These are phyloP conservation scores for Penicillium angulare DNA, from an alignment of 495 filamentous ascomycete species.

Conservation along the genomic window DNA sequence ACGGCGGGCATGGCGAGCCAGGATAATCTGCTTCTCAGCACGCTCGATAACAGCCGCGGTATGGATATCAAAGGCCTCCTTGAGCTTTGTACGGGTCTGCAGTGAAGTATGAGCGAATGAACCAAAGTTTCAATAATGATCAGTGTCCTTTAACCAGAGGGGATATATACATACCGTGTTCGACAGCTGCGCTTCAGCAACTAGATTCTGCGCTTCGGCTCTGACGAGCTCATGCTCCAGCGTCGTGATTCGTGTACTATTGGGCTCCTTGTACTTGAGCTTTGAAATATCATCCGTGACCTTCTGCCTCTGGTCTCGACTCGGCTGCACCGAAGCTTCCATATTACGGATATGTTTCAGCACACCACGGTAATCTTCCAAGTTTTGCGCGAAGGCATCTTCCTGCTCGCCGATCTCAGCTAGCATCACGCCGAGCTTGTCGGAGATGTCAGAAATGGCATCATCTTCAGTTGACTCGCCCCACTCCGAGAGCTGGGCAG, in stretches of 20 bases:
- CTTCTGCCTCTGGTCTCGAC: conserved; percentile 77
- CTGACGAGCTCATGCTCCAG: conserved; percentile 95
- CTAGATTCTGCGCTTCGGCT: conserved; percentile 90
- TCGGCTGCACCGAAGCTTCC: conserved; percentile 89
- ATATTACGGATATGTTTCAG: conserved; percentile 92
- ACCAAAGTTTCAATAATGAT: too few species aligned
- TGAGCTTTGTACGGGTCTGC: conserved; percentile 87
- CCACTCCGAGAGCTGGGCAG: conserved; percentile 93
- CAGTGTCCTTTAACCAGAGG: too few species aligned
- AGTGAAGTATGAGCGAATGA: not conserved
- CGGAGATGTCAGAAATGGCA: conserved; percentile 79
- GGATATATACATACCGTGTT: conserved; percentile 78
- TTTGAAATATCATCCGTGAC: conserved; percentile 86
- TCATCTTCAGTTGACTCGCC: conserved; percentile 87
- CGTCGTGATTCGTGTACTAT: conserved; percentile 67
- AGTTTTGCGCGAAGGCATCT: conserved; percentile 75
- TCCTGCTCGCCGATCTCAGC: conserved; percentile 92
- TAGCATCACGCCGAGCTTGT: conserved; percentile 91
- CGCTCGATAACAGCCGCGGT: conserved; percentile 88
- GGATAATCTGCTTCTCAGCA: conserved; percentile 91
- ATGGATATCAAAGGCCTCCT: conserved; percentile 86
- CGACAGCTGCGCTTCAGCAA: conserved; percentile 94
- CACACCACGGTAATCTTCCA: conserved; percentile 76
- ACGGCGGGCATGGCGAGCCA: conserved; percentile 83
- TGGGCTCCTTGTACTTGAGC: conserved; percentile 85